phyloP scores from a whole-genome alignment of 495 filamentous ascomycete genomes.

The Podospora pseudopauciseta region DNA sequence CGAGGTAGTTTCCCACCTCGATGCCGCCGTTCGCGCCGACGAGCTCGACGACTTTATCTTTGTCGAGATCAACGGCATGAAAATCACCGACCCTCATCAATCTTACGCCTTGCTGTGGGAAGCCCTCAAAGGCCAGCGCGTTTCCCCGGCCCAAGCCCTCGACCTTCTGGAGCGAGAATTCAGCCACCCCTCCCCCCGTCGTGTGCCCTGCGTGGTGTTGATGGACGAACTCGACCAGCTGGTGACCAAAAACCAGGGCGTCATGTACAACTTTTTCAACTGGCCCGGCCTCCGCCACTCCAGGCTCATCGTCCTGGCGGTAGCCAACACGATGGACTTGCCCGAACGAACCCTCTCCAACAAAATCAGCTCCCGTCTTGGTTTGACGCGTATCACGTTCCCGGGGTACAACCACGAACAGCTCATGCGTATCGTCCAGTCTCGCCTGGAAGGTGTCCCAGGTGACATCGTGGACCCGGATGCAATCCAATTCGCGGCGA shows the following conservation, averaged over 20 bases:
- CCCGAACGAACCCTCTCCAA: slow-evolving; percentile 96
- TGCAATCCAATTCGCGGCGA: slow-evolving; percentile 90
- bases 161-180: slow-evolving; percentile 90
- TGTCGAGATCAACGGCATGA: slow-evolving; percentile 99
- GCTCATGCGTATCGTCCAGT: slow-evolving; percentile 95
- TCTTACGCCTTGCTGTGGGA: slow-evolving; percentile 96
- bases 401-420: slow-evolving; percentile 96
- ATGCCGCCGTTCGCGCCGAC: slow-evolving; percentile 77
- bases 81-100: slow-evolving; percentile 96
- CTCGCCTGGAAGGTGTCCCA: slow-evolving; percentile 78
- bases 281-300: slow-evolving; percentile 94
- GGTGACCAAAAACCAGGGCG: slow-evolving; percentile 93
- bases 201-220: slow-evolving; percentile 92
- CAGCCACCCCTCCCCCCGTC: slow-evolving; percentile 77
- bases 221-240: slow-evolving; percentile 99
- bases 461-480: slow-evolving; percentile 89
- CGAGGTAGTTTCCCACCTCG: slow-evolving; percentile 87
- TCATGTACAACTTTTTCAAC: slow-evolving; percentile 99
- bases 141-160: slow-evolving; percentile 86
- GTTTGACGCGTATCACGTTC: slow-evolving; percentile 89
- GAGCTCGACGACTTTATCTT: slow-evolving; percentile 99
- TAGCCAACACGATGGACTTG: slow-evolving; percentile 99
- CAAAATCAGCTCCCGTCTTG: slow-evolving; percentile 92
- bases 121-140: slow-evolving; percentile 87
- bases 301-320: slow-evolving; percentile 89